A percentile compares a stretch with the other conserved stretches of the same genome.
These are phyloP conservation scores for Botryosphaeria agaves DNA, from an alignment of 2,329 filamentous ascomycete species.

Conservation along the genomic window DNA sequence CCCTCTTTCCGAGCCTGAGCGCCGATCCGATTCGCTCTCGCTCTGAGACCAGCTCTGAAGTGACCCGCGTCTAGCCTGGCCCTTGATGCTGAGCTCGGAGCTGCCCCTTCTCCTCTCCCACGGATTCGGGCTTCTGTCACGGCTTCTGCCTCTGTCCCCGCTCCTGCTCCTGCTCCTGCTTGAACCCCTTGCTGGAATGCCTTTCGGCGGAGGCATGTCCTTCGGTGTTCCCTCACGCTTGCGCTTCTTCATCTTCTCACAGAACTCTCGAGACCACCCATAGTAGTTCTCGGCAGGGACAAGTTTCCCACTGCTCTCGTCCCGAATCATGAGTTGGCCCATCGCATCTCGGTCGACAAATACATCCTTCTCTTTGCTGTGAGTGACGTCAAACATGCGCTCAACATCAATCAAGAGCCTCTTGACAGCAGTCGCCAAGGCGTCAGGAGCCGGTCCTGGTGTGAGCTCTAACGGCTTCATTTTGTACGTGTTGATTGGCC, in stretches of 20 bases:
- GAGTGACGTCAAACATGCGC: slow-evolving; percentile 42
- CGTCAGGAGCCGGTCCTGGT: slow-evolving; percentile 48
- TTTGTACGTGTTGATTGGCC: slow-evolving; percentile 52
- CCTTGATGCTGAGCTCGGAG: too few species aligned
- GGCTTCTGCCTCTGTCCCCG: slow-evolving; percentile 2
- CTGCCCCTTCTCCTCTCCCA: slow-evolving; percentile 4
- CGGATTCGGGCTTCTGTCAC: slow-evolving; percentile 2
- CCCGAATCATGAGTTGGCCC: slow-evolving; percentile 48
- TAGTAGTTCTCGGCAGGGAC: slow-evolving; percentile 62
- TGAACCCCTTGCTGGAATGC: too few species aligned
- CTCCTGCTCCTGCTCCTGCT: slow-evolving; percentile 1
- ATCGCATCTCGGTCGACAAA: slow-evolving; percentile 54
- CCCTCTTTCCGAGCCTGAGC: neutral
- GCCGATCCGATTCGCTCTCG: neutral
- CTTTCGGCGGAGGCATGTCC: too few species aligned
- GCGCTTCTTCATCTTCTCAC: slow-evolving; percentile 52
- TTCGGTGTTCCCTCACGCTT: neutral
- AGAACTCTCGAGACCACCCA: slow-evolving; percentile 71
- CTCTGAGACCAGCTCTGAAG: slow-evolving; percentile 1
- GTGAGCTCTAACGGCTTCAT: slow-evolving; percentile 56
- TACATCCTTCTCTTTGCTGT: slow-evolving; percentile 29
- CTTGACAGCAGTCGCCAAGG: slow-evolving; percentile 51
- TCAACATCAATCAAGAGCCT: slow-evolving; percentile 52
- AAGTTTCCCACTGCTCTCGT: slow-evolving; percentile 49
- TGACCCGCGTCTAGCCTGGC: too few species aligned